Conservation (phyloP, 2,329 filamentous ascomycete genomes). For the Fusarium sp. region DNA sequence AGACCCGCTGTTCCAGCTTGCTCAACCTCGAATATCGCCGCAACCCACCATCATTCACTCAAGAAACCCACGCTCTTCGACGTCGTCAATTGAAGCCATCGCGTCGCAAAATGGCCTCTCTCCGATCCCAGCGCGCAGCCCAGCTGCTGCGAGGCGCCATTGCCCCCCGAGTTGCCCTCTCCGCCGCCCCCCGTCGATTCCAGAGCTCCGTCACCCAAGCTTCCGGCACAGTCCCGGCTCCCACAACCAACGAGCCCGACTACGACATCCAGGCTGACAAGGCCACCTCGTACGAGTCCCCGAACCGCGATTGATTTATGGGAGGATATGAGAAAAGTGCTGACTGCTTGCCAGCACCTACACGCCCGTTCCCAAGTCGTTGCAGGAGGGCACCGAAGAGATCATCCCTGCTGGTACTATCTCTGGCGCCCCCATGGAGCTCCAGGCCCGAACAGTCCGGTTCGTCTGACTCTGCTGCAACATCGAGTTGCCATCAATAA, state of each 20-base stretch:
- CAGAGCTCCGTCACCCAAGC: conserved; percentile 64
- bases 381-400: conserved; percentile 92
- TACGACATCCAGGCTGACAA: conserved; percentile 87
- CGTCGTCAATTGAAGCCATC: conserved; percentile 43
- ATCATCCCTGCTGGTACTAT: conserved; percentile 85
- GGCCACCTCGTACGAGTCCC: conserved; percentile 80
- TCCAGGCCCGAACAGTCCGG: conserved; percentile 95
- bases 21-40: conserved; percentile 46
- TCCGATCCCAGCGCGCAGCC: conserved; percentile 68
- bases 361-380: conserved; percentile 88
- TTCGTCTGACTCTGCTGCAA: conserved; percentile 58
- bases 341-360: conserved; percentile 72
- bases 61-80: conserved; percentile 31
- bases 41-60: conserved; percentile 44
- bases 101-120: conserved; percentile 70
- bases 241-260: conserved; percentile 77
- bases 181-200: conserved; percentile 64
- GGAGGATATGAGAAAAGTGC: conserved; percentile 18
- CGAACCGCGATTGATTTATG: conserved; percentile 10
- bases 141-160: conserved; percentile 64
- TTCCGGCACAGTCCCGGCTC: conserved; percentile 53
- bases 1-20: conserved; percentile 44
- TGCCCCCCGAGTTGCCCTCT: conserved; percentile 52
- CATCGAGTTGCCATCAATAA: neutral
- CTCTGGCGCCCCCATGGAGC: conserved; percentile 91